Evolutionary conservation across 83 land plant genomes (phyloP).

Genomic region (Thuja plicata): DNA sequence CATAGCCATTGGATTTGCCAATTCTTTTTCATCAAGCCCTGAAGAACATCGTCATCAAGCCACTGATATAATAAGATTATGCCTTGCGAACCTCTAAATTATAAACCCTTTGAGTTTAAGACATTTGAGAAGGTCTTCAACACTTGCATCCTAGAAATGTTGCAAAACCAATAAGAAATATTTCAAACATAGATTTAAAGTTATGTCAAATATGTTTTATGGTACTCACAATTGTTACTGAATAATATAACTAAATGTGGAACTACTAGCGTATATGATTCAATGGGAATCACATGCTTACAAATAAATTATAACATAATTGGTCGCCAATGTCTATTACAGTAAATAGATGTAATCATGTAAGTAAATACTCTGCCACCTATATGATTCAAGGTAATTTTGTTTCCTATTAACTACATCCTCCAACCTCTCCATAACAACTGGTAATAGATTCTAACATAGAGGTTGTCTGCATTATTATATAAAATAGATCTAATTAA

Average conservation of each 20-base stretch:
- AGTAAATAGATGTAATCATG: not conserved
- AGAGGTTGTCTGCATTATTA: not conserved
- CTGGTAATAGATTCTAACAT: slow-evolving; percentile 27
- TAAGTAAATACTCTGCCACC: slow-evolving; percentile 23
- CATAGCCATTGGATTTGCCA: no score
- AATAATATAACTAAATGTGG: not conserved
- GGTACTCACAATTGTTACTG: not conserved
- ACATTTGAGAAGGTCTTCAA: no score
- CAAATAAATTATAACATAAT: not conserved
- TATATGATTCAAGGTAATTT: slow-evolving; percentile 62
- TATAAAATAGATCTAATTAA: not conserved
- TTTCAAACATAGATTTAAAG: not conserved
- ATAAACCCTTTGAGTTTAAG: no score
- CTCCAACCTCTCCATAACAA: slow-evolving; percentile 85
- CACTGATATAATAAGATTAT: no score
- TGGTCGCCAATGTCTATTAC: not conserved
- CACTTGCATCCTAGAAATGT: not conserved
- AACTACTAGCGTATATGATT: not conserved
- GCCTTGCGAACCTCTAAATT: no score
- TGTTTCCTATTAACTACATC: slow-evolving; percentile 79
- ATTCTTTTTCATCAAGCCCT: no score
- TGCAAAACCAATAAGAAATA: not conserved
- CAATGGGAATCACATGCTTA: not conserved
- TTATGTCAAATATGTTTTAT: not conserved
- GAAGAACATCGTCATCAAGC: no score